These are phyloP conservation scores for Acephala macrosclerotiorum DNA, from an alignment of 2,329 filamentous ascomycete species.

Conservation along the genomic window DNA sequence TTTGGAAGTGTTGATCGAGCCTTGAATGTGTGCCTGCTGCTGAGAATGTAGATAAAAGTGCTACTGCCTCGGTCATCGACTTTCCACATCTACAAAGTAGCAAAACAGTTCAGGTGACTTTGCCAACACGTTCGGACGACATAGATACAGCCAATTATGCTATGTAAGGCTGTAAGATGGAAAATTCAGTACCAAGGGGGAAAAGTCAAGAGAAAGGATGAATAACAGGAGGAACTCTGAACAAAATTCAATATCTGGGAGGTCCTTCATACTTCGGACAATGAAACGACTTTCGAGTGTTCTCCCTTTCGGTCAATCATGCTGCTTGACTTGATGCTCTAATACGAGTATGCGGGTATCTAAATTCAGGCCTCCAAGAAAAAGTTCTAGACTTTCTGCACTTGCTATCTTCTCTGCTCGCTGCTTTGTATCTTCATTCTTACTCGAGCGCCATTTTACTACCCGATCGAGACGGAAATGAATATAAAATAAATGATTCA, in stretches of 20 bases:
- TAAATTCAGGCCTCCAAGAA: neutral
- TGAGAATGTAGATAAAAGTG: too few relatives aligned
- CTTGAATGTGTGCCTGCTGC: too few relatives aligned
- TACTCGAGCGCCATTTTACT: slow-evolving; percentile 4
- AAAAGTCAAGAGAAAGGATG: too few relatives aligned
- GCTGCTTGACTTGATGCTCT: neutral
- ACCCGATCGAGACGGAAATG: neutral
- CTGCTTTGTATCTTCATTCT: slow-evolving; percentile 2
- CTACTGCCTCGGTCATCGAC: too few relatives aligned
- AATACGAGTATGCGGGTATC: neutral
- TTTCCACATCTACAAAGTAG: too few relatives aligned
- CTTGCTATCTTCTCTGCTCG: neutral
- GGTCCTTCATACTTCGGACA: neutral
- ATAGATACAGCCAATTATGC: too few relatives aligned
- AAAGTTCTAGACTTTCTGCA: slow-evolving; percentile 4
- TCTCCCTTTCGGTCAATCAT: neutral
- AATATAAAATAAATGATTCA: neutral
- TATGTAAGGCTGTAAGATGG: too few relatives aligned
- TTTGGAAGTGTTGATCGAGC: too few relatives aligned
- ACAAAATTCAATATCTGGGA: slow-evolving; percentile 1
- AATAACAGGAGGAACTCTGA: neutral
- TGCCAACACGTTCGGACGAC: too few relatives aligned
- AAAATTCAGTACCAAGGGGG: too few relatives aligned
- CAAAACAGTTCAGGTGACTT: too few relatives aligned
- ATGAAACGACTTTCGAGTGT: neutral